phyloP scores from a whole-genome alignment of 108 stramenopile species.

The Poteriospumella lacustris region DNA sequence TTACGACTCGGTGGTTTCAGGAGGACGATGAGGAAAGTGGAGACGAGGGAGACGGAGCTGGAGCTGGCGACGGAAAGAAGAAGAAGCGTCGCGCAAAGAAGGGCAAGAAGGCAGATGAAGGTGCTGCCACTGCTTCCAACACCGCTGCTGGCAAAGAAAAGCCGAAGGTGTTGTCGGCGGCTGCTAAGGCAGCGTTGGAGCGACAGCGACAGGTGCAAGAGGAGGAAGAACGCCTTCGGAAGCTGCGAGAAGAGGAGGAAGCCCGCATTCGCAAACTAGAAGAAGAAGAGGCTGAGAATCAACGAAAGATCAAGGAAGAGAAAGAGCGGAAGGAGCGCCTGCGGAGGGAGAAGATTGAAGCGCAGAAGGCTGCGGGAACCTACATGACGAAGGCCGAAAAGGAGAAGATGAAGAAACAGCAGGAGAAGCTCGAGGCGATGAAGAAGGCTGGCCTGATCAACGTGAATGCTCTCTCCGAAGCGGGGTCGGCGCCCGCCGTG shows the following conservation, averaged over 20 bases:
- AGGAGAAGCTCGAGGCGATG: conserved; percentile 39
- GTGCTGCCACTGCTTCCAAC: neutral
- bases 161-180: neutral
- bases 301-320: conserved; percentile 41
- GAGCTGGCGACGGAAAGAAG: conserved; percentile 21
- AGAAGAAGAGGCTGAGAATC: conserved; percentile 38
- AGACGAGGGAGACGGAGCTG: neutral
- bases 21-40: neutral
- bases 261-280: conserved; percentile 37
- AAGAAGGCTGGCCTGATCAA: conserved; percentile 36
- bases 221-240: conserved; percentile 38
- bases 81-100: conserved; percentile 51
- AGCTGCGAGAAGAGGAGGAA: conserved; percentile 52
- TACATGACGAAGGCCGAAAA: conserved; percentile 55
- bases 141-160: neutral
- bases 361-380: conserved; percentile 49
- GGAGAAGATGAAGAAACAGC: conserved; percentile 43
- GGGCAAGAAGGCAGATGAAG: conserved; percentile 33
- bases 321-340: conserved; percentile 22
- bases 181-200: neutral
- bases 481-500: too few relatives aligned
- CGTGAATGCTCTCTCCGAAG: too few relatives aligned
- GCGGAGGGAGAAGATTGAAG: conserved; percentile 32
- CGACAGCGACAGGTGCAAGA: neutral
- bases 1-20: neutral